These are phyloP conservation scores for Phytophthora uliginosa DNA, from an alignment of 352 stramenopile genomes.

Conservation along the genomic window DNA sequence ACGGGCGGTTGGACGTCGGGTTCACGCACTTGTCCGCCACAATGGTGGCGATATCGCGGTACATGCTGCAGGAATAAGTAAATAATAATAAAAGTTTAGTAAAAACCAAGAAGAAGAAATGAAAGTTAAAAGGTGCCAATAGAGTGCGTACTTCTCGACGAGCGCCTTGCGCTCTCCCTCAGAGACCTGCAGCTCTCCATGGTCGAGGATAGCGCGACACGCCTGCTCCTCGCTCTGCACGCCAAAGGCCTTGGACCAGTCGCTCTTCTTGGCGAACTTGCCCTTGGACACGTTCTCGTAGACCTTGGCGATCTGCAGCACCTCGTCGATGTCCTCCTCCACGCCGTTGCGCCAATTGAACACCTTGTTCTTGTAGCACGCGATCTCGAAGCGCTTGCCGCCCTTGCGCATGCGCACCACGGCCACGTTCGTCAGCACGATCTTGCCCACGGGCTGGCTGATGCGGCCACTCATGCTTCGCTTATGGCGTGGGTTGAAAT, in stretches of 20 bases:
- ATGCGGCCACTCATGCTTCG: slow-evolving; percentile 75
- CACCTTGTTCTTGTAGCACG: slow-evolving; percentile 99
- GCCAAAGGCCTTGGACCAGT: slow-evolving; percentile 95
- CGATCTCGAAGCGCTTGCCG: slow-evolving; percentile 99
- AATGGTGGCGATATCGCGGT: slow-evolving; percentile 97
- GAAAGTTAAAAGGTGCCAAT: not conserved
- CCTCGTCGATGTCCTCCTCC: slow-evolving; percentile 98
- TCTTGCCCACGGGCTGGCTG: slow-evolving; percentile 85
- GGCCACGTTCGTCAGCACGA: slow-evolving; percentile 98
- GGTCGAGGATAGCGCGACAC: slow-evolving; percentile 96
- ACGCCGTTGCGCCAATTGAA: slow-evolving; percentile 98
- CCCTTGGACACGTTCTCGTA: slow-evolving; percentile 99
- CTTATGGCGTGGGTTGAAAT: not conserved
- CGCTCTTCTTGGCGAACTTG: slow-evolving; percentile 96
- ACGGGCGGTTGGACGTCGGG: slow-evolving; percentile 95
- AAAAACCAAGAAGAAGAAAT: not conserved
- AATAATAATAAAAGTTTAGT: slow-evolving; percentile 9
- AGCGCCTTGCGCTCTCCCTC: slow-evolving; percentile 96
- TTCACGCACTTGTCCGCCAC: slow-evolving; percentile 98
- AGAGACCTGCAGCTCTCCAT: slow-evolving; percentile 97
- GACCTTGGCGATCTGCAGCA: slow-evolving; percentile 97
- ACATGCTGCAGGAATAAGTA: slow-evolving; percentile 69
- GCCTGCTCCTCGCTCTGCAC: slow-evolving; percentile 94
- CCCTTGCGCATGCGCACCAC: slow-evolving; percentile 96
- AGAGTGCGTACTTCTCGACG: slow-evolving; percentile 81